These are phyloP conservation scores for Monosporascus ibericus DNA, from an alignment of 2,329 filamentous ascomycete species.

Conservation along the genomic window DNA sequence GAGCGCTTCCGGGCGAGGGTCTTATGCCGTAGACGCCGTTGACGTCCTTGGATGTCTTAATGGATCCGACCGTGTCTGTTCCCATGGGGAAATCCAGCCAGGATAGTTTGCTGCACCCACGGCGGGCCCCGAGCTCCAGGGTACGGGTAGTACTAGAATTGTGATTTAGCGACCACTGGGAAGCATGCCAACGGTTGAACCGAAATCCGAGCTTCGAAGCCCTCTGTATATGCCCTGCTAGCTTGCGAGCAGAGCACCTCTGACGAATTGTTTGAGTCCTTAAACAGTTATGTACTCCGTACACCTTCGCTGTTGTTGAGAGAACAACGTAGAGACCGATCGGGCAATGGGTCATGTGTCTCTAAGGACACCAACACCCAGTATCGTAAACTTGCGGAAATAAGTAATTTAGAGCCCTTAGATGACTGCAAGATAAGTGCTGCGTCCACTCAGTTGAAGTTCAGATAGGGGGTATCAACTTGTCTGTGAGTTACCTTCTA, in stretches of 20 bases:
- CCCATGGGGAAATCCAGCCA: constrained; percentile 17
- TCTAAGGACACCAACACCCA: background rate
- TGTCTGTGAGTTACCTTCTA: constrained; percentile 1
- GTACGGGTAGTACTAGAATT: too few species aligned
- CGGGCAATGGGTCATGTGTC: background rate
- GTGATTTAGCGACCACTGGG: constrained; percentile 9
- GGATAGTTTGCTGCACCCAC: constrained; percentile 9
- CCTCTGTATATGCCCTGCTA: constrained; percentile 4
- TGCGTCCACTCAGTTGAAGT: background rate
- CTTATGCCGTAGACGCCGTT: constrained; percentile 12
- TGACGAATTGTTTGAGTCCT: constrained; percentile 8
- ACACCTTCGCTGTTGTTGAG: constrained; percentile 2
- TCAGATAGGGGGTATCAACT: background rate
- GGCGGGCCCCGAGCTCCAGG: constrained; percentile 12
- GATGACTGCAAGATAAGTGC: background rate
- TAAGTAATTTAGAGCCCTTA: background rate
- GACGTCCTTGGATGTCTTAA: constrained; percentile 11
- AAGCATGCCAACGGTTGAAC: background rate
- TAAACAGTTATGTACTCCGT: constrained; percentile 4
- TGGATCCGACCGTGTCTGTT: constrained; percentile 14
- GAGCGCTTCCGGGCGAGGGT: constrained; percentile 4
- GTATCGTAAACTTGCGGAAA: background rate
- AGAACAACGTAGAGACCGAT: constrained; percentile 9
- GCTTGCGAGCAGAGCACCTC: constrained; percentile 3
- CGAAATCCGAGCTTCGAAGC: constrained; percentile 6